phyloP scores from a whole-genome alignment of 1,284 basidiomycete species.

The Malassezia vespertilionis region DNA sequence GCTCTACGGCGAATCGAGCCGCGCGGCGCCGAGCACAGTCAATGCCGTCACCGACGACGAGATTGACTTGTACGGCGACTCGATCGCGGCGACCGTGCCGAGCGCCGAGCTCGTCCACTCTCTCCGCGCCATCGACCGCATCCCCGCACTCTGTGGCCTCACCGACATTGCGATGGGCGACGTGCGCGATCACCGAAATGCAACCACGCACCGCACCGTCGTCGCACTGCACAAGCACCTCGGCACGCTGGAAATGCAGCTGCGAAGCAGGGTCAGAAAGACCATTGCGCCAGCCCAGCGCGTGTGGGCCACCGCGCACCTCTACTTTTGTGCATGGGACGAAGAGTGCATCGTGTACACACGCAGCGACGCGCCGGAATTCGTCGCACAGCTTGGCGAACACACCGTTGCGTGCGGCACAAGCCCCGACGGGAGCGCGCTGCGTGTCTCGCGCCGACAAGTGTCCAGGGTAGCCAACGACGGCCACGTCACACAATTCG shows the following conservation, averaged over 20 bases:
- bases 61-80: constrained; percentile 39
- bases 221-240: background rate
- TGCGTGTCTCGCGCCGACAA: constrained; percentile 5
- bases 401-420: constrained; percentile 8
- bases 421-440: background rate
- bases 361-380: background rate
- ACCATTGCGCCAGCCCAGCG: constrained; percentile 11
- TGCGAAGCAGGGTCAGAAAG: background rate
- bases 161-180: constrained; percentile 3
- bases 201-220: background rate
- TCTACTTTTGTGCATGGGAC: constrained; percentile 6
- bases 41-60: constrained; percentile 48
- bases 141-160: constrained; percentile 7
- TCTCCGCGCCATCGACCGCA: background rate
- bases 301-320: constrained; percentile 1
- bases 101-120: background rate
- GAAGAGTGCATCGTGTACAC: constrained; percentile 13
- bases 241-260: constrained; percentile 7
- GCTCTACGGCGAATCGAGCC: background rate
- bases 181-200: constrained; percentile 1
- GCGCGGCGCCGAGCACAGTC: background rate
- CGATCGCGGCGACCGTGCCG: constrained; percentile 15
- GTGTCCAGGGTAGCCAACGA: background rate
- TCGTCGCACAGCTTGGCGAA: constrained; percentile 4
- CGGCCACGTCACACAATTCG: background rate